Evolutionary conservation across 441 rosid genomes (phyloP).

Genomic region (Bruguiera hainesii): DNA sequence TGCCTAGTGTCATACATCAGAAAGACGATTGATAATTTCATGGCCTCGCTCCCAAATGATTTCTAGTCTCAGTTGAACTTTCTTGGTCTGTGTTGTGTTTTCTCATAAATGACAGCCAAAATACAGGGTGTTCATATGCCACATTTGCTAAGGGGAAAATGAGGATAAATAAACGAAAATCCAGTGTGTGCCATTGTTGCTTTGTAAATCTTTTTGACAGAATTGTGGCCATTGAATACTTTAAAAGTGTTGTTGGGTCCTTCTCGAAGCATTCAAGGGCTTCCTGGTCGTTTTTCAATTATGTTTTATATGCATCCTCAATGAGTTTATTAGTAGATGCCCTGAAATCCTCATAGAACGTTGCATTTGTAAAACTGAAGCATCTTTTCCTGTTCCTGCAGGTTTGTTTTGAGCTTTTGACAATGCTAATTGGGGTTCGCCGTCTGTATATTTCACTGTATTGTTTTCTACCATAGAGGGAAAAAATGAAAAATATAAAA

Average conservation of each 20-base stretch:
- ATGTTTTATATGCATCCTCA: slow-evolving; percentile 10
- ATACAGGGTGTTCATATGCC: slow-evolving; percentile 14
- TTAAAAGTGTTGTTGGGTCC: slow-evolving; percentile 20
- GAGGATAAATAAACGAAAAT: slow-evolving; percentile 2
- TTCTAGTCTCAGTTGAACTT: slow-evolving; percentile 36
- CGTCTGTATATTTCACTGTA: slow-evolving; percentile 56
- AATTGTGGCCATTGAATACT: slow-evolving; percentile 20
- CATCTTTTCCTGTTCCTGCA: slow-evolving; percentile 91
- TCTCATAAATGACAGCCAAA: slow-evolving; percentile 30
- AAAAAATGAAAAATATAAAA: slow-evolving; percentile 16
- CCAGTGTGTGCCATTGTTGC: slow-evolving; percentile 18
- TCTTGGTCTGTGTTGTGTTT: slow-evolving; percentile 31
- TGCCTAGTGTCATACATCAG: slow-evolving; percentile 95
- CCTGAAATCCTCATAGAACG: slow-evolving; percentile 26
- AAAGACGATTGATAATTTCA: slow-evolving; percentile 90
- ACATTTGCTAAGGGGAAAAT: slow-evolving; percentile 5
- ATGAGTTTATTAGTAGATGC: slow-evolving; percentile 19
- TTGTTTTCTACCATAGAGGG: slow-evolving; percentile 33
- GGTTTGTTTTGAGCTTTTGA: slow-evolving; percentile 63
- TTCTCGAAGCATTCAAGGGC: slow-evolving; percentile 10
- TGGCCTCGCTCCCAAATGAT: slow-evolving; percentile 53
- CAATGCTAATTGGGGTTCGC: slow-evolving; percentile 82
- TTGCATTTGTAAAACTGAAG: slow-evolving; percentile 66
- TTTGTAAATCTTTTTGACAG: slow-evolving; percentile 31
- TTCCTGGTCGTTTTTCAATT: slow-evolving; percentile 6